A percentile compares a stretch with the other conserved stretches of the same genome.
Evolutionary conservation across 2,329 filamentous ascomycete genomes (phyloP).

Genomic region (Aspergillus unguis): DNA sequence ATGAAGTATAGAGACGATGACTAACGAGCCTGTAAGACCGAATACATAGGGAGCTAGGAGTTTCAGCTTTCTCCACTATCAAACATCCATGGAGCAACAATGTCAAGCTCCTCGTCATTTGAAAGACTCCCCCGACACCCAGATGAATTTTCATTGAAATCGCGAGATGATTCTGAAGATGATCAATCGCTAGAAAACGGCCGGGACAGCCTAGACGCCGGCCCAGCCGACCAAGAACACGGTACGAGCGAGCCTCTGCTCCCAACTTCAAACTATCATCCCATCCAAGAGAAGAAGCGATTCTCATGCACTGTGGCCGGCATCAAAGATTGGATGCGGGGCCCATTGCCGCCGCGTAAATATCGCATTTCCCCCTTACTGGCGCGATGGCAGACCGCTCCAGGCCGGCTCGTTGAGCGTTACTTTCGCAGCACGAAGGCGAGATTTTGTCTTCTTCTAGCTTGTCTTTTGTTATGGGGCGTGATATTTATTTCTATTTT

Average conservation of each 20-base stretch:
- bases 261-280: conserved; percentile 14
- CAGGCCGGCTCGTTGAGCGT: conserved; percentile 30
- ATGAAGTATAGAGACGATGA: conserved; percentile 13
- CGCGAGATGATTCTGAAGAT: conserved; percentile 10
- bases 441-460: conserved; percentile 27
- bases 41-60: not conserved
- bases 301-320: conserved; percentile 25
- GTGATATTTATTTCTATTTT: conserved; percentile 32
- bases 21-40: conserved; percentile 9
- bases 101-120: conserved; percentile 15
- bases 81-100: conserved; percentile 5
- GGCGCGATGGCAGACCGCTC: conserved; percentile 32
- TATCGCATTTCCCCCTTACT: conserved; percentile 36
- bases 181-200: conserved; percentile 13
- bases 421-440: conserved; percentile 24
- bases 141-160: conserved; percentile 14
- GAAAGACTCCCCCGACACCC: conserved; percentile 10
- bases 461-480: conserved; percentile 30
- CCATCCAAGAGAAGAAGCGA: conserved; percentile 4
- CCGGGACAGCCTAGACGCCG: conserved; percentile 21
- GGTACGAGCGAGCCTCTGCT: conserved; percentile 22
- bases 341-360: conserved; percentile 30
- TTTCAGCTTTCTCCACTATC: not conserved
- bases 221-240: conserved; percentile 11
- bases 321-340: conserved; percentile 28